Conservation (phyloP, 345 rosid species). For the Populus alba region DNA sequence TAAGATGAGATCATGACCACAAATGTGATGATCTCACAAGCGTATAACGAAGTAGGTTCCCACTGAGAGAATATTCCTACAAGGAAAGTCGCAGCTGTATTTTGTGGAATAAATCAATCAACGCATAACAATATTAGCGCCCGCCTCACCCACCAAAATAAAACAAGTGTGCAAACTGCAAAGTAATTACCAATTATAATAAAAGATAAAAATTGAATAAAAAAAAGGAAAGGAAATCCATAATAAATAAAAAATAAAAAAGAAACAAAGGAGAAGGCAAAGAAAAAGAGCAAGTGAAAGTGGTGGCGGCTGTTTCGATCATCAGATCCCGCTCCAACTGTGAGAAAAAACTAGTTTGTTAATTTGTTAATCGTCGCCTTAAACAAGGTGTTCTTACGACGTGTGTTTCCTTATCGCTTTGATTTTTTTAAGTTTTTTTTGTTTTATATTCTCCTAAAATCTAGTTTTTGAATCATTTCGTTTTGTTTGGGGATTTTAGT, state of each 20-base stretch:
- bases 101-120: background rate
- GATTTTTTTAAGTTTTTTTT: background rate
- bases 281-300: background rate
- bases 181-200: background rate
- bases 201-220: background rate
- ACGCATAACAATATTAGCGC: background rate
- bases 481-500: background rate
- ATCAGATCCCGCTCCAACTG: background rate
- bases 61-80: background rate
- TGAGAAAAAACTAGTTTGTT: background rate
- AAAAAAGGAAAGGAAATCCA: background rate
- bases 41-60: background rate
- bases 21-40: background rate
- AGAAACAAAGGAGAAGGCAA: too few species aligned
- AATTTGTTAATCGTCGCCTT: background rate
- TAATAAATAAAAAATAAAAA: too few species aligned
- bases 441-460: background rate
- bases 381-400: background rate
- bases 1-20: background rate
- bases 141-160: background rate
- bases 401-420: background rate
- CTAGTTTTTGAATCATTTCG: background rate
- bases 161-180: background rate
- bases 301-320: background rate
- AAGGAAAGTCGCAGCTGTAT: background rate